Base-by-base conservation (phyloP, 371 early-diverging fungal species). In the Mucor ambiguus region DNA sequence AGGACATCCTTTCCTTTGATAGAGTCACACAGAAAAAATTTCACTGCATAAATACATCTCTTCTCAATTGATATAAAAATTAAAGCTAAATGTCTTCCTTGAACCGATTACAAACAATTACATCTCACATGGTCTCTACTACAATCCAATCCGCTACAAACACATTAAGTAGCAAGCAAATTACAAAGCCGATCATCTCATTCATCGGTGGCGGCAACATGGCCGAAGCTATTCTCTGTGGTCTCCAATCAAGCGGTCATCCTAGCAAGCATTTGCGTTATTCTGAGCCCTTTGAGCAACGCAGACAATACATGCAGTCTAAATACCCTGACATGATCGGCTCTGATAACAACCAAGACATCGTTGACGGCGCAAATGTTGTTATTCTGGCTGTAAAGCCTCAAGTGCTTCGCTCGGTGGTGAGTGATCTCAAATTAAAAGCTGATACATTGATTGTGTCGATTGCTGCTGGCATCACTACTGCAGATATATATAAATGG, bases 161-260 rank as follows among this genome's bases (percentile, higher is more conserved):
- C 52, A 28, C 52, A 28, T 6, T 52, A 0, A 28, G 6, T 28
- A 16, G 52, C 12, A 59, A 68, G 54, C 28, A 54, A 63, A 12
- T 35, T 12, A 30, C 71, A 46, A 66, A 64, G 22, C 81, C 81
- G 26, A 61, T 67, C 28, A 73, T 93, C 30, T 82, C 88, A 29
- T 91, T 93, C 72, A 92, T 93, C 62, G 96, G 97, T 64, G 97
- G 95, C 46, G 97, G 97, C 63, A 96, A 97, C 74, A 96, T 97
- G 95, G 95, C 94, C 43, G 90, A 89, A 69, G 95, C 96, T 66
- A 96, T 97, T 63, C 84, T 96, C 37, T 93, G 92, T 12, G 97
- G 97, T 32, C 87, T 97, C 48, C 74, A 75, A 32, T 73, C 90
- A 58, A 84, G 82, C 12, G 93, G 93, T 11, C 92, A 90, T 74